A percentile compares a stretch with the other conserved stretches of the same genome.
These are phyloP conservation scores for Actinidia chinensis DNA, from an alignment of 179 eudicot genomes.

Conservation along the genomic window DNA sequence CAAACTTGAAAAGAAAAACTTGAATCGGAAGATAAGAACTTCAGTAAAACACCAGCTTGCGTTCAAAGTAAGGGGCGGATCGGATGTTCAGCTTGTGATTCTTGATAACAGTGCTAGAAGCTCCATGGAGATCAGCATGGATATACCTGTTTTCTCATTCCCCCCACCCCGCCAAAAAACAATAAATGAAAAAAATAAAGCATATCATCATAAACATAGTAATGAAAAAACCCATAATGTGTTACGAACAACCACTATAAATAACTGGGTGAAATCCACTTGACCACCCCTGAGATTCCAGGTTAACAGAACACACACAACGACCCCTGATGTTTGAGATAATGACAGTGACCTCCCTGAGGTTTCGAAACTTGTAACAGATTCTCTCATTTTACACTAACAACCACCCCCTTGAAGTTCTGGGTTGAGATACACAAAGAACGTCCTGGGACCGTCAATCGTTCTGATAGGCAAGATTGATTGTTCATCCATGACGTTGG, in stretches of 20 bases:
- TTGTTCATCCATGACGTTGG: too few species aligned
- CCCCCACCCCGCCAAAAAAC: neutral
- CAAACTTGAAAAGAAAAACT: conserved; percentile 5
- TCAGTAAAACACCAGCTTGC: conserved; percentile 97
- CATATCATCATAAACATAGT: conserved; percentile 7
- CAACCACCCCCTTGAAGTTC: too few species aligned
- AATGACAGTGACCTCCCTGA: too few species aligned
- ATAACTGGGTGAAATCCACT: neutral
- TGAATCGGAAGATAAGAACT: conserved; percentile 31
- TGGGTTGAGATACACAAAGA: too few species aligned
- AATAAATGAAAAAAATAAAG: conserved; percentile 15
- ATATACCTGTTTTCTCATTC: conserved; percentile 55
- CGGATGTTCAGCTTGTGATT: conserved; percentile 82
- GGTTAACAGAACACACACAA: too few species aligned
- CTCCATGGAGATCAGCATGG: conserved; percentile 99
- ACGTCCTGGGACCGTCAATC: too few species aligned
- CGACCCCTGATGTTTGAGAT: too few species aligned
- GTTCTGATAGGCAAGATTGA: too few species aligned
- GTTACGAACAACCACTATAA: neutral
- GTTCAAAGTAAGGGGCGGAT: conserved; percentile 94
- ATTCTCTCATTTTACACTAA: too few species aligned
- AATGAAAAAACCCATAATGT: neutral
- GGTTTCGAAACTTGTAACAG: too few species aligned
- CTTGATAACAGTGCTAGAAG: conserved; percentile 95
- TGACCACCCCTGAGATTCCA: too few species aligned